Evolutionary conservation across 2,329 filamentous ascomycete genomes (phyloP).

Genomic region (Calonectria hawksworthii): DNA sequence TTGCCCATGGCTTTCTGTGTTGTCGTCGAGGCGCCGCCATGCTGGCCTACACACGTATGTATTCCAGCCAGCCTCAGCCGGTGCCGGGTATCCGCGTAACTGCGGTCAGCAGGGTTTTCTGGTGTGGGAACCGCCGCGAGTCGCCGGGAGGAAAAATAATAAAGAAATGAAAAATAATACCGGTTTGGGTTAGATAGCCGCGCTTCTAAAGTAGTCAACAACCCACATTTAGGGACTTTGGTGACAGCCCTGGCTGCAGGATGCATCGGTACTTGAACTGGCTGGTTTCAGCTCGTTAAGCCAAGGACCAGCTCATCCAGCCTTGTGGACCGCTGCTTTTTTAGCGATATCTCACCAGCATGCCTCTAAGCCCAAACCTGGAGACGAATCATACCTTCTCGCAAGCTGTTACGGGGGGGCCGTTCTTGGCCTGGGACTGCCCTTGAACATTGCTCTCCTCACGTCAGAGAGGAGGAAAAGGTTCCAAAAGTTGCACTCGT

Average conservation of each 20-base stretch:
- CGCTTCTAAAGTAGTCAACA: neutral
- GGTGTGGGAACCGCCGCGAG: slow-evolving; percentile 12
- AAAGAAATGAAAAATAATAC: slow-evolving; percentile 23
- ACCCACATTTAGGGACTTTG: slow-evolving; percentile 29
- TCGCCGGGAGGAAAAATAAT: neutral
- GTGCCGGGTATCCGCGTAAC: slow-evolving; percentile 8
- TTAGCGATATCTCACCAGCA: slow-evolving; percentile 15
- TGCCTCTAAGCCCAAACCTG: slow-evolving; percentile 4
- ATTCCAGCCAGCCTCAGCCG: neutral
- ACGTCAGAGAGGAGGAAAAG: slow-evolving; percentile 26
- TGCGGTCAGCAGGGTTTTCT: neutral
- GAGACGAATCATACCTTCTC: slow-evolving; percentile 11
- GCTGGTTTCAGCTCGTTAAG: slow-evolving; percentile 26
- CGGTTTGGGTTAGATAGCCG: slow-evolving; percentile 17
- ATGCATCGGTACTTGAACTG: slow-evolving; percentile 12
- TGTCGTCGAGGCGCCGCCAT: neutral
- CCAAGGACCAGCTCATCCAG: slow-evolving; percentile 35
- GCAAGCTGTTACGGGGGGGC: neutral
- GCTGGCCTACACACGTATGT: neutral
- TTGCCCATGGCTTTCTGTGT: neutral
- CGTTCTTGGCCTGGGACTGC: neutral
- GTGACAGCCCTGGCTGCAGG: neutral
- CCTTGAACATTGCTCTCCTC: slow-evolving; percentile 5
- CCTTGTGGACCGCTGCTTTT: slow-evolving; percentile 28
- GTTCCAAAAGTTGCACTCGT: neutral